Base-by-base conservation (phyloP, 2,329 filamentous ascomycete genomes). In the Corinectria fuckeliana region DNA sequence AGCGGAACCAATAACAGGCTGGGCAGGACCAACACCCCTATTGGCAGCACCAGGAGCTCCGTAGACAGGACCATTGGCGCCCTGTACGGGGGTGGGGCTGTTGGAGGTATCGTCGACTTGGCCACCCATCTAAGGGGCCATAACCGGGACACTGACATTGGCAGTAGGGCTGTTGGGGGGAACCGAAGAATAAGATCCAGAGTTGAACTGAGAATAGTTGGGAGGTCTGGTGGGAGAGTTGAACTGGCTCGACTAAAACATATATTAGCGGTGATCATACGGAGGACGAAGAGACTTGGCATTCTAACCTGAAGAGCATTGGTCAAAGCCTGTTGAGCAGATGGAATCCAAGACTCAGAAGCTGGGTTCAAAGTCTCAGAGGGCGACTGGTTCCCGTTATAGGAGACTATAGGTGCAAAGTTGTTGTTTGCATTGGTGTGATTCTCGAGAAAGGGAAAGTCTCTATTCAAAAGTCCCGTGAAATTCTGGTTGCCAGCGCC, bases 101-200 rank as follows among this genome's bases (percentile, higher is more conserved):
- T 14, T 16, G 11, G 32, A 8, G 8, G 18, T 41, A 23, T 45
- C 28, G 39, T 59, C 54, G 38, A 50, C 56, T 54, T 67, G 67
- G 32, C 52, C 64, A 45, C 69, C 69, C 61, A 65, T 60, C 68
- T 70, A 71, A 66, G 67, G 69, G 10, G 39, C 56, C 61, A 49
- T 21, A 54, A 60, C 47, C 48, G 36, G 30, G 30, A 50, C 26
- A 38, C 20, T 8, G 16, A 9, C 25, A n/a, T 25, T 41, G 6
- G 49, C 28, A 13, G 21, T 26, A 8, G 65, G 63, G 13, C 55
- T 66, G 28, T 67, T 68, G 1, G 66, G 66, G 1, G 68, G 66
- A 16, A 45, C 63, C n/a, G n/a, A n/a, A 23, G 3, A 28, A 30
- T 51, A 11, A 20, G 28, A 38, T 4, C 11, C 14, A 13, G 36